Base-by-base conservation (phyloP, 2,329 filamentous ascomycete species). In the Sclerotinia borealis region DNA sequence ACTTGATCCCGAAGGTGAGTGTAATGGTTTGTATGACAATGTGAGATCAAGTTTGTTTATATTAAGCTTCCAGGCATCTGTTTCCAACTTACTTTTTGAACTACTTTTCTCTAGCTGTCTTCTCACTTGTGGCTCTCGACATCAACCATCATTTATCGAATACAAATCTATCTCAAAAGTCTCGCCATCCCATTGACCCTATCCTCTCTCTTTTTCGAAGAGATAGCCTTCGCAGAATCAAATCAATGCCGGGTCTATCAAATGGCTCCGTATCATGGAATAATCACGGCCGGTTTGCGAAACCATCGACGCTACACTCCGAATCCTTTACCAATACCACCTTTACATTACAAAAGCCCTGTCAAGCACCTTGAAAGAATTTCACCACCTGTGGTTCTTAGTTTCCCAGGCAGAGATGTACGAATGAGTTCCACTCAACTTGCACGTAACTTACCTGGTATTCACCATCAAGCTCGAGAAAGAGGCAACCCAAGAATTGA, bases 231-330 rank as follows among this genome's bases (percentile, higher is more conserved):
- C 1, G 0, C n/a, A 43, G 13, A 58, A 45, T 36, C 27, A 36
- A 55, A 31, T 13, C 39, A 62, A 62, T 55, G 50, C 31, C n/a
- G 50, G 37, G 17, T 48, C 41, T 36, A 36, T 13, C 29, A 47
- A 37, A 63, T 63, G 60, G 51, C 60, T 39, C 60, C 60, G 11
- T 63, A 63, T 25, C 51, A 63, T 58, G 60, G 60, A 41, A 37
- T 63, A 15, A 58, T 63, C 8, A 58, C 60, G 27, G 60, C 60
- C 19, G 60, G 51, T 7, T 56, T 63, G 25, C 34, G 41, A 31
- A 45, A 47, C 27, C 49, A 58, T 31, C 54, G 51, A 4, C 51
- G 19, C 15, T n/a, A 59, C 15, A 13, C 11, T n/a, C 29, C 31
- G 25, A 29, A n/a, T 39, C 8, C 19, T 10, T 9, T 43, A 15